Evolutionary conservation across 495 filamentous ascomycete species (phyloP).

Genomic region (Lasiosphaeris hirsuta): DNA sequence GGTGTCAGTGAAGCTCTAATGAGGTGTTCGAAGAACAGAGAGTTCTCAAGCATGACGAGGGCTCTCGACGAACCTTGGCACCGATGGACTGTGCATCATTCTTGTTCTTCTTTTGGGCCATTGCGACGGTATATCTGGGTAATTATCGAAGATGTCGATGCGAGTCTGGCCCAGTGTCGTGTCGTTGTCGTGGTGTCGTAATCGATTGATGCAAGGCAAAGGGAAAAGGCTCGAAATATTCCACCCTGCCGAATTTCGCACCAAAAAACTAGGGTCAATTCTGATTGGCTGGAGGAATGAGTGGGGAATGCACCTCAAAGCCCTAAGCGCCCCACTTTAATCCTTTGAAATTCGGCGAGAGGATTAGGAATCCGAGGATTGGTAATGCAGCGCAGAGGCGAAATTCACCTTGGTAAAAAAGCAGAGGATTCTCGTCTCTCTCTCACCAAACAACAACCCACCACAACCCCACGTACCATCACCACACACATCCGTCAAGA

Average conservation of each 20-base stretch:
- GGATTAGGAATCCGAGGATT: conserved; percentile 28
- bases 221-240: conserved; percentile 24
- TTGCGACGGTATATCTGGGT: conserved; percentile 37
- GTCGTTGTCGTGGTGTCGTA: conserved; percentile 3
- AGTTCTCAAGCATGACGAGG: neutral
- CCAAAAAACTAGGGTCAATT: conserved; percentile 14
- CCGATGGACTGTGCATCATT: conserved; percentile 89
- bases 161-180: neutral
- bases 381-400: conserved; percentile 29
- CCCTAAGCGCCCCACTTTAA: conserved; percentile 44
- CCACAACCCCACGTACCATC: conserved; percentile 40
- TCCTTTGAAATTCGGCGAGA: conserved; percentile 9
- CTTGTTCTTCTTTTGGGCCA: conserved; percentile 95
- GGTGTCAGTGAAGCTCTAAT: conserved; percentile 5
- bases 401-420: conserved; percentile 41
- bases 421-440: conserved; percentile 30
- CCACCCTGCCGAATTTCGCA: neutral
- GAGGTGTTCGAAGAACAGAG: neutral
- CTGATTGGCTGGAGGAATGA: conserved; percentile 25
- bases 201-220: conserved; percentile 17
- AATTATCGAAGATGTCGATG: conserved; percentile 3
- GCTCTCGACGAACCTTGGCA: conserved; percentile 49
- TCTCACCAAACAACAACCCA: conserved; percentile 39
- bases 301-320: conserved; percentile 24
- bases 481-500: conserved; percentile 63